Evolutionary conservation across 768 basidiomycete species (phyloP).

Genomic region (Tulasnella sp.): DNA sequence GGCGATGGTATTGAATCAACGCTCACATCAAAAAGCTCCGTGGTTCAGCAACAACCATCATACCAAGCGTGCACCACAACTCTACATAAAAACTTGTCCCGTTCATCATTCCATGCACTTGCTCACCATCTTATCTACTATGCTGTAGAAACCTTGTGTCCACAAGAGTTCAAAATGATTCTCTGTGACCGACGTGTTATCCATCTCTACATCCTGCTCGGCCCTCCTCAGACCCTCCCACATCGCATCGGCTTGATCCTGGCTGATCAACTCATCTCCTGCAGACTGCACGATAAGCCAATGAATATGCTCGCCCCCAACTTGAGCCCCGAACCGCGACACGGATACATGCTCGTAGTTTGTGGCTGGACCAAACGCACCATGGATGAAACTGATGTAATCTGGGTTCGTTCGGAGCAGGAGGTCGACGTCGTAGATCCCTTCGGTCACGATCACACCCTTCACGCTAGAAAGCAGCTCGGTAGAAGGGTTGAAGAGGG

Average conservation of each 20-base stretch:
- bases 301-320: slow-evolving; percentile 27
- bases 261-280: slow-evolving; percentile 58
- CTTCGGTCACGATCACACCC: slow-evolving; percentile 57
- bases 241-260: slow-evolving; percentile 50
- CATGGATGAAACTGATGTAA: slow-evolving; percentile 56
- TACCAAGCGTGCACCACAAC: too few species aligned
- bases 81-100: too few species aligned
- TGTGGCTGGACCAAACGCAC: slow-evolving; percentile 42
- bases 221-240: slow-evolving; percentile 37
- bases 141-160: slow-evolving; percentile 34
- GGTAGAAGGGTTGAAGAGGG: slow-evolving; percentile 26
- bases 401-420: slow-evolving; percentile 51
- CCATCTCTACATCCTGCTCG: slow-evolving; percentile 21
- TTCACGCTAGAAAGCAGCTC: slow-evolving; percentile 36
- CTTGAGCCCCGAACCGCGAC: slow-evolving; percentile 28
- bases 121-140: slow-evolving; percentile 36
- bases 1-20: too few species aligned
- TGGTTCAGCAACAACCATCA: too few species aligned
- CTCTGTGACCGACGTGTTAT: slow-evolving; percentile 33
- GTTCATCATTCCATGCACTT: neutral
- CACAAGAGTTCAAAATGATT: slow-evolving; percentile 48
- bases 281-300: slow-evolving; percentile 72
- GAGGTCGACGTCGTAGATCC: slow-evolving; percentile 63
- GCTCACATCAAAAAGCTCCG: too few species aligned
- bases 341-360: slow-evolving; percentile 43